Evolutionary conservation across 164 flowering plant species (phyloP).

Genomic region (Tinospora cordifolia): DNA sequence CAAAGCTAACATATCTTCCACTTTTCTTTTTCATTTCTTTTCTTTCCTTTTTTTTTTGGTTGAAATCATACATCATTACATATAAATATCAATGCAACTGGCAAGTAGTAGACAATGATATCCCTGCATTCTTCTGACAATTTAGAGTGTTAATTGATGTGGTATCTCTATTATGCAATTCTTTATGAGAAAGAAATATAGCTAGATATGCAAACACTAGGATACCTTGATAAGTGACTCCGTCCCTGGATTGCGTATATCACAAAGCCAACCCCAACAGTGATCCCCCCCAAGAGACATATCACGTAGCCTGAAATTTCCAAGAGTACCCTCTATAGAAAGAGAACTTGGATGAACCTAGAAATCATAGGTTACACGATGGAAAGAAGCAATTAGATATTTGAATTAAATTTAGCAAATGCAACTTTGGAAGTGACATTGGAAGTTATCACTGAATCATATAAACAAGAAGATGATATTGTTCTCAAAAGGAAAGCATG

Average conservation of each 20-base stretch:
- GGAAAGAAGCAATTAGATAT: slow-evolving; percentile 7
- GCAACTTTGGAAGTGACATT: not conserved
- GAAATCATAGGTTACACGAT: not conserved
- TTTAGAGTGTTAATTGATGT: not conserved
- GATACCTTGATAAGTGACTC: slow-evolving; percentile 91
- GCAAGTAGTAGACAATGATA: not conserved
- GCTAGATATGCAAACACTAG: not conserved
- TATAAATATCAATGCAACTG: not conserved
- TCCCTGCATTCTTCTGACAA: not conserved
- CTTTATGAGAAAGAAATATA: not conserved
- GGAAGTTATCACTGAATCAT: not conserved
- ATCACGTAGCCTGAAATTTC: slow-evolving; percentile 84
- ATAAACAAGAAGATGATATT: not conserved
- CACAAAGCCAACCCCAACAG: slow-evolving; percentile 94
- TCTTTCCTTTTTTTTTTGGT: not conserved
- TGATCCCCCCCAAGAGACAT: slow-evolving; percentile 68
- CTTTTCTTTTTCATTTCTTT: not conserved
- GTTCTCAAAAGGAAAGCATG: too few relatives aligned
- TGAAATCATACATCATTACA: not conserved
- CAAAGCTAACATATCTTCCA: not conserved
- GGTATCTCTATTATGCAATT: not conserved
- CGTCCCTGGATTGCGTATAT: slow-evolving; percentile 76
- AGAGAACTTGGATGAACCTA: slow-evolving; percentile 90
- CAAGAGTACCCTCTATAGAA: slow-evolving; percentile 83
- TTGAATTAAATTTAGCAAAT: not conserved